A percentile compares a stretch with the other conserved stretches of the same genome.
Evolutionary conservation across 805 yeast species (phyloP).

Genomic region (Cyberlindnera mycetangii): DNA sequence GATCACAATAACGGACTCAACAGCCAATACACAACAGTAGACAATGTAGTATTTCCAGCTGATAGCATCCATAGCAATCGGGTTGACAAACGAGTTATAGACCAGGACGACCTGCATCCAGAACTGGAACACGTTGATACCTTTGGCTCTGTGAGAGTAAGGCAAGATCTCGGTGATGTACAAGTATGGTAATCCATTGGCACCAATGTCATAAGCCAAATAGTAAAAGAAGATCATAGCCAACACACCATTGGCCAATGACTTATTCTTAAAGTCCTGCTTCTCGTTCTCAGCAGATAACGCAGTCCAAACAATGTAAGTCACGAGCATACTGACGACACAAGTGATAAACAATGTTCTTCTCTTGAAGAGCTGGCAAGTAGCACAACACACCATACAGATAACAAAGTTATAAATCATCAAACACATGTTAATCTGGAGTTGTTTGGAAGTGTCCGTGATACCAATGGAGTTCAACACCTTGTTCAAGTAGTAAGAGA

Average conservation of each 20-base stretch:
- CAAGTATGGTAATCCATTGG: slow-evolving; percentile 43
- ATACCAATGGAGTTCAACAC: slow-evolving; percentile 54
- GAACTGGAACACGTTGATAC: slow-evolving; percentile 18
- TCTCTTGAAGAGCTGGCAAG: slow-evolving; percentile 30
- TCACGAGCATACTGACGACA: slow-evolving; percentile 33
- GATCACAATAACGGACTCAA: slow-evolving; percentile 29
- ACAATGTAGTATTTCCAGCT: slow-evolving; percentile 37
- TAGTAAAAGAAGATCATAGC: slow-evolving; percentile 49
- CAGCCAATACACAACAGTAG: slow-evolving; percentile 31
- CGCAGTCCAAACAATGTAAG: slow-evolving; percentile 41
- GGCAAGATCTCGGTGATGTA: slow-evolving; percentile 43
- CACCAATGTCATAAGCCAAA: slow-evolving; percentile 38
- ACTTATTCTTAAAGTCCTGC: slow-evolving; percentile 36
- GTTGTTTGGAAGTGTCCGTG: slow-evolving; percentile 40
- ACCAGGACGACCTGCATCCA: slow-evolving; percentile 22
- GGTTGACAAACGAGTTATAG: slow-evolving; percentile 35
- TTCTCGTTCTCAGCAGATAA: slow-evolving; percentile 44
- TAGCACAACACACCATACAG: slow-evolving; percentile 28
- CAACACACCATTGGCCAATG: slow-evolving; percentile 42
- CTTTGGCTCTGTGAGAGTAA: slow-evolving; percentile 30
- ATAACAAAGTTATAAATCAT: slow-evolving; percentile 41
- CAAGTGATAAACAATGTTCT: slow-evolving; percentile 37
- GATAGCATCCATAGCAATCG: slow-evolving; percentile 36
- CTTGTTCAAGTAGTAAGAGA: slow-evolving; percentile 46
- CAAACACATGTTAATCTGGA: slow-evolving; percentile 46